Evolutionary conservation across 148 eudicot species (phyloP).

Genomic region (Rhododendron henanense): DNA sequence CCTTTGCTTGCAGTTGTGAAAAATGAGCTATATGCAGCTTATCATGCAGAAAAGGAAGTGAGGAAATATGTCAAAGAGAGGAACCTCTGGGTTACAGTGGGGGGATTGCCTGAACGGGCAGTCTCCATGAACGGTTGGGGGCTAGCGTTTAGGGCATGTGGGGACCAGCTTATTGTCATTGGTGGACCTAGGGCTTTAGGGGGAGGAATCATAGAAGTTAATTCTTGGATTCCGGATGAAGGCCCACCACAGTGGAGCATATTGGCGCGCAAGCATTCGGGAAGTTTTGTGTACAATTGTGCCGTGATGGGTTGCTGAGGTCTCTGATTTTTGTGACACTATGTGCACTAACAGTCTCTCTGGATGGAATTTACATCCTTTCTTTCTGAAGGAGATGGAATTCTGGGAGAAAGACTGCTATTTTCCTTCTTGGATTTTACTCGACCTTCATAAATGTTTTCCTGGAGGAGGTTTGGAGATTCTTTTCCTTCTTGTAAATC

Average conservation of each 20-base stretch:
- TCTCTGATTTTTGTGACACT: conserved; percentile 5
- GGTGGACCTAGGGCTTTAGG: conserved; percentile 34
- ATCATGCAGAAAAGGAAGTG: conserved; percentile 29
- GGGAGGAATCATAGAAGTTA: conserved; percentile 22
- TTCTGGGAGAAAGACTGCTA: neutral
- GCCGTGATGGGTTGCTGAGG: conserved; percentile 45
- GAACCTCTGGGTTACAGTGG: conserved; percentile 25
- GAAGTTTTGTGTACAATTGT: conserved; percentile 42
- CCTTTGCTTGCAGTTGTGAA: conserved; percentile 39
- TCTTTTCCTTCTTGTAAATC: conserved; percentile 6
- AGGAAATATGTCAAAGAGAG: conserved; percentile 27
- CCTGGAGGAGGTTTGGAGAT: conserved; percentile 14
- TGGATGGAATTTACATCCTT: neutral
- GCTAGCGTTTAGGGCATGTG: conserved; percentile 40
- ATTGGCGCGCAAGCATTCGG: conserved; percentile 26
- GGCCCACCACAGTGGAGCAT: conserved; percentile 31
- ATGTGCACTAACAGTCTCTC: neutral
- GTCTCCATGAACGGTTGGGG: conserved; percentile 46
- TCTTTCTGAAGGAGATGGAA: conserved; percentile 3
- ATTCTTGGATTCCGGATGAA: conserved; percentile 37
- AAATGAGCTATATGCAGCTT: conserved; percentile 34
- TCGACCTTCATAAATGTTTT: conserved; percentile 17
- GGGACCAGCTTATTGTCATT: conserved; percentile 33
- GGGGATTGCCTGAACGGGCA: conserved; percentile 29
- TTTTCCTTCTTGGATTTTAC: neutral